phyloP scores from a whole-genome alignment of 2,329 filamentous ascomycete genomes.

The Lachnellula cervina region DNA sequence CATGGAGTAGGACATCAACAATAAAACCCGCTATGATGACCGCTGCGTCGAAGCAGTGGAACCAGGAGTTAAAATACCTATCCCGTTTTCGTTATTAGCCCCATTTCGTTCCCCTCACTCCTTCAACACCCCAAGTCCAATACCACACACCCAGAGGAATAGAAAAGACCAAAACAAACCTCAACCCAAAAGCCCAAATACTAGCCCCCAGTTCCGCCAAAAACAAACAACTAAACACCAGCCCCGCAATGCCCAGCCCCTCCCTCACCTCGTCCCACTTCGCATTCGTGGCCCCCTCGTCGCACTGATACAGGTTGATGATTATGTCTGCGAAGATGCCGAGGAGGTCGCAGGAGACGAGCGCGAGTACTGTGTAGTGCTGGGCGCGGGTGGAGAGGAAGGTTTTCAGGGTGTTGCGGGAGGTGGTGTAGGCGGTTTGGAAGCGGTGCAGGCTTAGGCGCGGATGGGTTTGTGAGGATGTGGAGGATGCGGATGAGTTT shows the following conservation, averaged over 20 bases:
- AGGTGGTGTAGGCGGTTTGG: constrained; percentile 5
- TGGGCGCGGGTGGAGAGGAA: constrained; percentile 41
- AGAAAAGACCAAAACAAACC: constrained; percentile 34
- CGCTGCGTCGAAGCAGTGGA: constrained; percentile 59
- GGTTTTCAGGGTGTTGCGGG: constrained; percentile 14
- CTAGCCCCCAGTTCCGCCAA: constrained; percentile 55
- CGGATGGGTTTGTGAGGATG: not conserved
- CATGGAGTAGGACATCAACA: constrained; percentile 56
- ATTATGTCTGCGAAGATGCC: constrained; percentile 49
- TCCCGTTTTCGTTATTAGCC: not conserved
- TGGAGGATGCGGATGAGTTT: not conserved
- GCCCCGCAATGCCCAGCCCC: constrained; percentile 46
- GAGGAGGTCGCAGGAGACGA: constrained; percentile 46
- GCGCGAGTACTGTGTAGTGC: constrained; percentile 44
- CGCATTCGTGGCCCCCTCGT: constrained; percentile 28
- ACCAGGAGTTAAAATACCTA: constrained; percentile 53
- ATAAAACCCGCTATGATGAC: constrained; percentile 59
- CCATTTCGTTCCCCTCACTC: not conserved
- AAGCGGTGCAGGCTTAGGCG: not conserved
- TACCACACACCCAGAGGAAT: not conserved
- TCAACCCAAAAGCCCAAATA: constrained; percentile 56
- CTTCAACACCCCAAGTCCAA: too few relatives aligned
- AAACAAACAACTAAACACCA: constrained; percentile 61
- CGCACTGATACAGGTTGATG: constrained; percentile 45
- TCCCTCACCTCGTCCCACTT: constrained; percentile 35